Conservation (phyloP, 352 stramenopile genomes). For the Pythium dissimile region DNA sequence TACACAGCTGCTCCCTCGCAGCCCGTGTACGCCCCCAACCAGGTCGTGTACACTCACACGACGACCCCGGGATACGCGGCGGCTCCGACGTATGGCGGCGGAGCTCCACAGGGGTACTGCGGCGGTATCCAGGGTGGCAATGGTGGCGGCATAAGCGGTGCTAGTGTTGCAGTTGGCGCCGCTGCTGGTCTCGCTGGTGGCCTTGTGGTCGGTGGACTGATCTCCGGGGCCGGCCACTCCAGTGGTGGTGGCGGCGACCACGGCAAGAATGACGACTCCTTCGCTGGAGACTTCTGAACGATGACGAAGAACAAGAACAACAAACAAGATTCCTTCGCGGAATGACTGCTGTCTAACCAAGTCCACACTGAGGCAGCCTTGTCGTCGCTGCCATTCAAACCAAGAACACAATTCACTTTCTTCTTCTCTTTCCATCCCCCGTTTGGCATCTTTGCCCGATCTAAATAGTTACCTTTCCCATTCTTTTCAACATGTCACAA, state of each 20-base stretch:
- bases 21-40: not conserved
- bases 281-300: conserved; percentile 11
- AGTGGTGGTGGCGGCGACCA: not conserved
- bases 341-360: no score
- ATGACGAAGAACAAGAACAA: no score
- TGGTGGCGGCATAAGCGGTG: conserved; percentile 2
- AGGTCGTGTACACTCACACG: not conserved
- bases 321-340: no score
- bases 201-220: conserved; percentile 4
- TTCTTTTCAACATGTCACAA: no score
- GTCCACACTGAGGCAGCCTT: no score
- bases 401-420: no score
- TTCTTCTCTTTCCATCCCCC: no score
- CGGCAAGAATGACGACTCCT: not conserved
- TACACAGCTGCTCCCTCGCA: not conserved
- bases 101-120: not conserved
- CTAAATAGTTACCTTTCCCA: no score
- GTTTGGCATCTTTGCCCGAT: no score
- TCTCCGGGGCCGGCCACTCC: conserved; percentile 3
- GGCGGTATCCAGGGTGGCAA: not conserved
- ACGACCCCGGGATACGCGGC: not conserved
- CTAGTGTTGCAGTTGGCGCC: conserved; percentile 1
- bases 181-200: conserved; percentile 6
- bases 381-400: no score
- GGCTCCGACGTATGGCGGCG: not conserved